Percentiles rank a stretch among this genome's conserved stretches.
Evolutionary conservation across 805 yeast genomes (phyloP).

Genomic region (Wickerhamiella cacticola): DNA sequence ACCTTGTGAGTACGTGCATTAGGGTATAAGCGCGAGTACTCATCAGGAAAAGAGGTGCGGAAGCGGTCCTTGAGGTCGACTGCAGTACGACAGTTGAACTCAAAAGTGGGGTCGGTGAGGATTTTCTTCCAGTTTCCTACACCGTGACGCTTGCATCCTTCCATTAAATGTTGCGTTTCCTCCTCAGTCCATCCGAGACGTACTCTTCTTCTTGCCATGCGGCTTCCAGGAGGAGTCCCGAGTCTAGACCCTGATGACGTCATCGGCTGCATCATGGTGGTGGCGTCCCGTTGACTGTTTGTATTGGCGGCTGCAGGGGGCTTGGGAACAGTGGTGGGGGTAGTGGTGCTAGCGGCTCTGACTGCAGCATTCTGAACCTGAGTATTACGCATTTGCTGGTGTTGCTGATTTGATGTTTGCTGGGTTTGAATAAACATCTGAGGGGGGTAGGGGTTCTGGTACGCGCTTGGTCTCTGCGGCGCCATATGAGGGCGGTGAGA

Average conservation of each 20-base stretch:
- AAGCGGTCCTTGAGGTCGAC: constrained; percentile 37
- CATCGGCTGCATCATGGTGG: not conserved
- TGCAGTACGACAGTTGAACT: constrained; percentile 35
- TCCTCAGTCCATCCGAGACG: constrained; percentile 34
- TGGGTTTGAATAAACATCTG: constrained; percentile 7
- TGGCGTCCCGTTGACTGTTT: not conserved
- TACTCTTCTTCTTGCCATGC: constrained; percentile 29
- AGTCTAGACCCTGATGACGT: constrained; percentile 5
- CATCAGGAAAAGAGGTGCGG: constrained; percentile 36
- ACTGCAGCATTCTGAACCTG: constrained; percentile 8
- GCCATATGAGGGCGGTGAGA: constrained; percentile 7
- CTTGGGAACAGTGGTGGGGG: not conserved
- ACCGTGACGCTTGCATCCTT: constrained; percentile 34
- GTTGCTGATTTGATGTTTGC: not conserved
- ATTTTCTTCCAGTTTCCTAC: constrained; percentile 40
- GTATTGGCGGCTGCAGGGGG: not conserved
- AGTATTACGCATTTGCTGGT: not conserved
- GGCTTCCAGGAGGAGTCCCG: constrained; percentile 10
- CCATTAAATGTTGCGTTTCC: constrained; percentile 33
- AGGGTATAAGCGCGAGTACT: constrained; percentile 34
- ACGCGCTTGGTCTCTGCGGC: not conserved
- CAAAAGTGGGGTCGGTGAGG: constrained; percentile 31
- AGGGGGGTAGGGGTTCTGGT: constrained; percentile 5
- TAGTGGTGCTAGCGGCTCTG: not conserved
- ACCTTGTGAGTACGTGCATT: constrained; percentile 35